Conservation (phyloP, 108 stramenopile species). For the Cylindrotheca closterium region DNA sequence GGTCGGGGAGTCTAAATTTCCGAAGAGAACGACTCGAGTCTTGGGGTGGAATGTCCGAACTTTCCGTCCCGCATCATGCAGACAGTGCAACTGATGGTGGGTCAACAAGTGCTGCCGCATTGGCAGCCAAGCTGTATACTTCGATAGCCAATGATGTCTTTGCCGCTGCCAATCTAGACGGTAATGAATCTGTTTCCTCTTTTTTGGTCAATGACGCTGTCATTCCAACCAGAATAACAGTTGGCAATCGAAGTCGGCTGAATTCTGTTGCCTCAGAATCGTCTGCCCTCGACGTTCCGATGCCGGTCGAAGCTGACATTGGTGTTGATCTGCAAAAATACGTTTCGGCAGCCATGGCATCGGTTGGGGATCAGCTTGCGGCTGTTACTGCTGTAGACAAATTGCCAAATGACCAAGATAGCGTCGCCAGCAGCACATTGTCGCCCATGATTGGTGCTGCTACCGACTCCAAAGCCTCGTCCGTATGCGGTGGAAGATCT, state of each 20-base stretch:
- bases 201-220: constrained; percentile 30
- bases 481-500: constrained; percentile 16
- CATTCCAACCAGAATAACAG: constrained; percentile 29
- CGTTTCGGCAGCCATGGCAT: constrained; percentile 48
- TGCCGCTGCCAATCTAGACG: constrained; percentile 51
- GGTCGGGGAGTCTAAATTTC: constrained; percentile 20
- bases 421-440: constrained; percentile 36
- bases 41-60: constrained; percentile 89
- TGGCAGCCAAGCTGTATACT: constrained; percentile 30
- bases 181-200: constrained; percentile 30
- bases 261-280: constrained; percentile 63
- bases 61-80: constrained; percentile 39
- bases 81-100: constrained; percentile 16
- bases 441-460: constrained; percentile 44
- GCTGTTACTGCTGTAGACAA: constrained; percentile 31
- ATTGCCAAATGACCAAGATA: constrained; percentile 21
- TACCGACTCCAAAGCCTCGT: constrained; percentile 8
- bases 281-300: constrained; percentile 39
- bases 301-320: constrained; percentile 35
- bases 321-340: constrained; percentile 41
- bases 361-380: constrained; percentile 44
- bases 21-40: constrained; percentile 71
- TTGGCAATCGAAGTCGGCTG: constrained; percentile 44
- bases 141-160: constrained; percentile 50
- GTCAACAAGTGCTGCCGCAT: constrained; percentile 11